A percentile compares a stretch with the other conserved stretches of the same genome.
phyloP scores from a whole-genome alignment of 2,329 filamentous ascomycete species.

The Calonectria pteridis region DNA sequence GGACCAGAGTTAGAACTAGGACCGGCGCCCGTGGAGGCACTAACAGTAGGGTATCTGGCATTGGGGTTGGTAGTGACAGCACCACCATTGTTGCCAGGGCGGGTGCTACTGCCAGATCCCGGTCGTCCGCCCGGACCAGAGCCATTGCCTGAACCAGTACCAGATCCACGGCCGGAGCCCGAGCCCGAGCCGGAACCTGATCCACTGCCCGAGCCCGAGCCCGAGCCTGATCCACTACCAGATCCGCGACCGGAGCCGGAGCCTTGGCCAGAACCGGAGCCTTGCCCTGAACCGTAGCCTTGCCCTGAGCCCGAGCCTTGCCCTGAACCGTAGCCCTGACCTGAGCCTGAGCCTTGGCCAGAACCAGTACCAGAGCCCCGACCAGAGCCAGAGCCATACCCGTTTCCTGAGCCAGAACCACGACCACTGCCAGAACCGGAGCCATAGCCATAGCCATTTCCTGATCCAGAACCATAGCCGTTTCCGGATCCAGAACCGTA shows the following conservation, averaged over 20 bases:
- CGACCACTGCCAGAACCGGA: not conserved
- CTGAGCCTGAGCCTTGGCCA: too few species aligned
- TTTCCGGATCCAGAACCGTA: not conserved
- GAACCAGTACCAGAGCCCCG: too few species aligned
- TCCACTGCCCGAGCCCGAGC: not conserved
- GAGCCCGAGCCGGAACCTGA: not conserved
- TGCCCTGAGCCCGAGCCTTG: not conserved
- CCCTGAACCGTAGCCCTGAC: not conserved
- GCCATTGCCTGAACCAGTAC: not conserved
- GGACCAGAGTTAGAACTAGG: not conserved
- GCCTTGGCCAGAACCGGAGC: not conserved
- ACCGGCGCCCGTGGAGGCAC: not conserved
- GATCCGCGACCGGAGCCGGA: not conserved
- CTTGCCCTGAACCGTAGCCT: not conserved
- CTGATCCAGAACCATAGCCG: not conserved
- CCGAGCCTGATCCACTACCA: not conserved
- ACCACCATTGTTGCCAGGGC: not conserved
- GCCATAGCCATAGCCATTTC: not conserved
- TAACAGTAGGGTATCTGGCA: not conserved
- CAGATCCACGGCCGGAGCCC: not conserved
- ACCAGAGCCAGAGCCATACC: too few species aligned
- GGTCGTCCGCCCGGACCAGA: not conserved
- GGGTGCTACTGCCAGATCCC: not conserved
- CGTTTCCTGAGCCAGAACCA: not conserved
- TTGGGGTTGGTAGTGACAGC: not conserved